phyloP scores from a whole-genome alignment of 805 yeast species.

The Metschnikowia similis region DNA sequence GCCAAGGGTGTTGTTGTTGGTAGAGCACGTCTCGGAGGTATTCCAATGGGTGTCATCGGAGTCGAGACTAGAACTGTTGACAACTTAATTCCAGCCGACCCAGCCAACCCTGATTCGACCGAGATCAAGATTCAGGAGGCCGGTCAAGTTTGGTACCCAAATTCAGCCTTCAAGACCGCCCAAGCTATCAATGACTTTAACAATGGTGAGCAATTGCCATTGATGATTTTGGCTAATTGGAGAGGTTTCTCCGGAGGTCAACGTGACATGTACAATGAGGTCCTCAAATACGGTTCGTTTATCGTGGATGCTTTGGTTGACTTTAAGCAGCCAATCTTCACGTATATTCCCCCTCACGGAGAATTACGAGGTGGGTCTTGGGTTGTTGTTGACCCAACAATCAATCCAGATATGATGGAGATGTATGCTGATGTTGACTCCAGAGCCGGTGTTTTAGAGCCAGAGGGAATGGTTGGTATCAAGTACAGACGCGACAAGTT shows the following conservation, averaged over 20 bases:
- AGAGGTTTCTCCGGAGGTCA: constrained; percentile 99
- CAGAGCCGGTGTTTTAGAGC: constrained; percentile 97
- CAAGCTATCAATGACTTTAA: constrained; percentile 98
- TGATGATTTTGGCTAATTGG: constrained; percentile 98
- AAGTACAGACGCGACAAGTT: constrained; percentile 94
- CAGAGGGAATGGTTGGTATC: constrained; percentile 99
- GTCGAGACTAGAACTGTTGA: constrained; percentile 91
- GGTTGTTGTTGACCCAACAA: constrained; percentile 99
- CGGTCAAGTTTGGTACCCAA: constrained; percentile 99
- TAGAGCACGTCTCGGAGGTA: constrained; percentile 98
- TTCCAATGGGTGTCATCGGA: constrained; percentile 96
- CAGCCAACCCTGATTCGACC: constrained; percentile 94
- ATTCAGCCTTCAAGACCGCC: constrained; percentile 98
- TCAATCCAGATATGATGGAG: constrained; percentile 96
- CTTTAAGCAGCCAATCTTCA: constrained; percentile 93
- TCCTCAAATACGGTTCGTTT: constrained; percentile 91
- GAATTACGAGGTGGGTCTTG: constrained; percentile 99
- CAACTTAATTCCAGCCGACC: constrained; percentile 93
- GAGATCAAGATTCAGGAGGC: constrained; percentile 89
- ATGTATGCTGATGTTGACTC: constrained; percentile 97
- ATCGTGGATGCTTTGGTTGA: constrained; percentile 96
- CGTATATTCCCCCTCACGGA: constrained; percentile 97
- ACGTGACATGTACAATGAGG: constrained; percentile 98
- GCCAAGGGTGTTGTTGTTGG: constrained; percentile 98
- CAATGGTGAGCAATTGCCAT: constrained; percentile 95